Evolutionary conservation across 352 stramenopile genomes (phyloP).

Genomic region (Globisporangium yorkense): DNA sequence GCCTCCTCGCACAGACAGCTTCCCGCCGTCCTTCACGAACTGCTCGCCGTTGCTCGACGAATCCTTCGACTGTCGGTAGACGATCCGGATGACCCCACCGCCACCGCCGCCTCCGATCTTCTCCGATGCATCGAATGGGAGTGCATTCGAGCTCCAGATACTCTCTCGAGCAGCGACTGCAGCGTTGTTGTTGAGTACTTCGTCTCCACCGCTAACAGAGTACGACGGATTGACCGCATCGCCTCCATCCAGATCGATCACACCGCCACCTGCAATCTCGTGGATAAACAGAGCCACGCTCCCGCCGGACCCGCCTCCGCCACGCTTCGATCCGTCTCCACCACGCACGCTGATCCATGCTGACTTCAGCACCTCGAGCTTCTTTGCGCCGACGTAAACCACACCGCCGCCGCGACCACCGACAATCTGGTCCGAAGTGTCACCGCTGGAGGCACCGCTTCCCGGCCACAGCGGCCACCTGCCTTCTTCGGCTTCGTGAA

Average conservation of each 20-base stretch:
- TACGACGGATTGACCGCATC: conserved; percentile 17
- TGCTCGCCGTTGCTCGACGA: conserved; percentile 33
- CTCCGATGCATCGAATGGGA: conserved; percentile 7
- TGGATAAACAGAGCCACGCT: conserved; percentile 54
- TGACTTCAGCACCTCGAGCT: conserved; percentile 35
- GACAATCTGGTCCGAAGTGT: conserved; percentile 40
- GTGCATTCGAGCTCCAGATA: conserved; percentile 25
- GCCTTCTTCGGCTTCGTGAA: background rate
- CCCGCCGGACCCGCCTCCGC: conserved; percentile 67
- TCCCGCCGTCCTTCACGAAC: conserved; percentile 55
- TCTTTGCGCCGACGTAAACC: conserved; percentile 55
- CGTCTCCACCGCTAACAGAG: background rate
- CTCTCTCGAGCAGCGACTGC: background rate
- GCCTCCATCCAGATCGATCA: conserved; percentile 54
- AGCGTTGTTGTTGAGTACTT: background rate
- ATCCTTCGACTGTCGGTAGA: conserved; percentile 26
- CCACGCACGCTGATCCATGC: conserved; percentile 48
- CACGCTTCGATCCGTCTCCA: conserved; percentile 44
- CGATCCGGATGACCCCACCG: conserved; percentile 54
- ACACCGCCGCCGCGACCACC: conserved; percentile 68
- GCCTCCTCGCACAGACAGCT: conserved; percentile 35
- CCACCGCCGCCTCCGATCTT: conserved; percentile 54
- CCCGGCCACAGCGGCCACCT: conserved; percentile 63
- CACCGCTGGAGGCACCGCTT: conserved; percentile 49
- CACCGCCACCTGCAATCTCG: conserved; percentile 51